A percentile compares a stretch with the other conserved stretches of the same genome.
Conservation (phyloP, 2,329 filamentous ascomycete species). For the Sphaerostilbella broomeana region DNA sequence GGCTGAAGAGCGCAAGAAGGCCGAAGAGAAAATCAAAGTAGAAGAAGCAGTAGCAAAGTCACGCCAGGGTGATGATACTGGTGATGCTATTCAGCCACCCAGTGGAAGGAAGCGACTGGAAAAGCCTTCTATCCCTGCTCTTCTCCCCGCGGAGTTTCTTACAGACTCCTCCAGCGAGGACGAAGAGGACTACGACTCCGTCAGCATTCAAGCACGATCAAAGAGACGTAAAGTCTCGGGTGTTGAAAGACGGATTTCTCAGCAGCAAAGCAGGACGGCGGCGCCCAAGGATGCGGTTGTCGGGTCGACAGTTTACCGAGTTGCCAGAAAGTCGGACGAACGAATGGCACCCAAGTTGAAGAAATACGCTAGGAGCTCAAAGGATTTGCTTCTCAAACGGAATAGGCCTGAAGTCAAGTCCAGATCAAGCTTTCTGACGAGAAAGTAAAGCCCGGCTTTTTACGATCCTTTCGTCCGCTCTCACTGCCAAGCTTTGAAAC, state of each 20-base stretch:
- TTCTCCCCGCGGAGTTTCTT: slow-evolving; percentile 49
- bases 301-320: slow-evolving; percentile 49
- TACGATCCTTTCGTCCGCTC: not conserved
- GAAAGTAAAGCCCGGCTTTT: slow-evolving; percentile 11
- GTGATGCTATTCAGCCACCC: slow-evolving; percentile 5
- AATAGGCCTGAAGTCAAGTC: slow-evolving; percentile 33
- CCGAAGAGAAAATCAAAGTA: slow-evolving; percentile 21
- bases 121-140: slow-evolving; percentile 35
- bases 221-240: slow-evolving; percentile 41
- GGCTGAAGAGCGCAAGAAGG: slow-evolving; percentile 42
- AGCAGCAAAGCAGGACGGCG: slow-evolving; percentile 31
- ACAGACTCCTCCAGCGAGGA: slow-evolving; percentile 44
- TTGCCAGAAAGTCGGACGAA: slow-evolving; percentile 38
- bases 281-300: slow-evolving; percentile 41
- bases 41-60: slow-evolving; percentile 18
- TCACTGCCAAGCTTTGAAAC: too few species aligned
- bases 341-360: slow-evolving; percentile 43
- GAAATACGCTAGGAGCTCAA: slow-evolving; percentile 36
- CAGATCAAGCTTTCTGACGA: slow-evolving; percentile 37
- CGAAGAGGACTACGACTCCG: slow-evolving; percentile 26
- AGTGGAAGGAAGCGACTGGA: slow-evolving; percentile 22
- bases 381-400: slow-evolving; percentile 40
- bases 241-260: slow-evolving; percentile 32
- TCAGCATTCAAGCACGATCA: slow-evolving; percentile 20
- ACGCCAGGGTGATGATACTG: slow-evolving; percentile 14